Evolutionary conservation across 352 stramenopile genomes (phyloP), one percentile per base, ranked within the genome.

Genomic region (Halophytophthora polymorphica): DNA sequence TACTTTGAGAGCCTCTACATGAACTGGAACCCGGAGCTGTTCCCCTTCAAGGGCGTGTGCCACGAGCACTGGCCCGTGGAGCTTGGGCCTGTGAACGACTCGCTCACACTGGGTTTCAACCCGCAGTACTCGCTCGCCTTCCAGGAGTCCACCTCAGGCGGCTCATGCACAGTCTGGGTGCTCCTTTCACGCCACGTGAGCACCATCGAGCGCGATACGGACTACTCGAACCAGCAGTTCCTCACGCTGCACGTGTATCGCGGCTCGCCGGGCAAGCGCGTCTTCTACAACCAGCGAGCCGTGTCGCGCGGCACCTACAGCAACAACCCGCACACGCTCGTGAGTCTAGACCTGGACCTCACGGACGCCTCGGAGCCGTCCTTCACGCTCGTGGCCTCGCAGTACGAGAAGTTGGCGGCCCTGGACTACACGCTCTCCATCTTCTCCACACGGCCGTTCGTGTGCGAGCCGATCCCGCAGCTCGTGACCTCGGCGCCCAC

Each of bases 1-100:
- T 96, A 97, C 46, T 98, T 97, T 50, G 77, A 93, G 23, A 96
- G 88, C 40, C 68, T 99, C 21, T 98, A 98, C 58, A 65, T 98
- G 42, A 98, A 95, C 43, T 99, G 96, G 96, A 98, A 98, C 50
- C 93, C 94, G 17, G 69, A 79, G 29, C 69, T 98, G 13, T 98
- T 99, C 56, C 76, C 65, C 11, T 84, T 82, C 57, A 85, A 84
- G 61, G 83, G 73, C 17, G 83, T 87, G 18, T 79, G 73, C 36
- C 89, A 96, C 63, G 61, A 86, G 45, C 72, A 95, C 72, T 83
- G 92, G 94, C 84, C 91, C 0, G 59, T 84, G 7, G 74, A 89
- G 33, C 57, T 85, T 28, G 93, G 92, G 2, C 89, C 87, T 2
- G 66, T 68, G 5, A 92, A 96, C 55, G 95, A 98, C 56, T 89